Conservation (phyloP, 176 grass and related monocot genomes). For the Triticum dicoccoides region DNA sequence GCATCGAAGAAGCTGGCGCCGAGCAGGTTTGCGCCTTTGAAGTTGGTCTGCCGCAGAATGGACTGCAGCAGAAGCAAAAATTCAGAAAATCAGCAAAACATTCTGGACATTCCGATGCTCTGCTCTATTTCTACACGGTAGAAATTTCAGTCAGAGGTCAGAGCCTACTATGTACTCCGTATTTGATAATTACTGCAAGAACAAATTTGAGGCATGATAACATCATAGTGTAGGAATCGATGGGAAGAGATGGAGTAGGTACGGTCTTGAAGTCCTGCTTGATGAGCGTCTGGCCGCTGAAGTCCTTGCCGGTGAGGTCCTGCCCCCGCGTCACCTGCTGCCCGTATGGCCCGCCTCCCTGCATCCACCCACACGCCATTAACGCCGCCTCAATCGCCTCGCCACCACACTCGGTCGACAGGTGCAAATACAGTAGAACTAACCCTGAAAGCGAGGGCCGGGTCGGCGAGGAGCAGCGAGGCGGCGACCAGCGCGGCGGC, state of each 20-base stretch:
- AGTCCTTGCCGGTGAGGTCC: constrained; percentile 93
- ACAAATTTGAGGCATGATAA: not conserved
- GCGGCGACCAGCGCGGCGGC: constrained; percentile 60
- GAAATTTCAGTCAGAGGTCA: not conserved
- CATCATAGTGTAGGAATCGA: not conserved
- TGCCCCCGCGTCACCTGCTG: constrained; percentile 83
- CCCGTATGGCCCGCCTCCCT: constrained; percentile 93
- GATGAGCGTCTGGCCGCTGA: constrained; percentile 83
- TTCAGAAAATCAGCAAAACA: not conserved
- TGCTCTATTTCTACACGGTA: not conserved
- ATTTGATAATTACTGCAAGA: not conserved
- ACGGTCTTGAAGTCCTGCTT: constrained; percentile 99
- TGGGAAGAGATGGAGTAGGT: not conserved
- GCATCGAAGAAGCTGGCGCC: constrained; percentile 92
- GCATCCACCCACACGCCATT: not conserved
- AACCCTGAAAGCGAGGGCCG: constrained; percentile 72
- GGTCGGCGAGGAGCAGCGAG: constrained; percentile 64
- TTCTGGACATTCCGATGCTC: not conserved
- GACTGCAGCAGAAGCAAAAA: constrained; percentile 31
- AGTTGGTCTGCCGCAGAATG: constrained; percentile 79
- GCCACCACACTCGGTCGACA: not conserved
- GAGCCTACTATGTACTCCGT: too few relatives aligned
- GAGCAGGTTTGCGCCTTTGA: constrained; percentile 78
- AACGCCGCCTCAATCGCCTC: not conserved
- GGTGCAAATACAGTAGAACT: not conserved